Percentiles rank a stretch among this genome's conserved stretches.
Conservation (phyloP, 2,329 filamentous ascomycete species). For the Trichoderma brevicompactum region DNA sequence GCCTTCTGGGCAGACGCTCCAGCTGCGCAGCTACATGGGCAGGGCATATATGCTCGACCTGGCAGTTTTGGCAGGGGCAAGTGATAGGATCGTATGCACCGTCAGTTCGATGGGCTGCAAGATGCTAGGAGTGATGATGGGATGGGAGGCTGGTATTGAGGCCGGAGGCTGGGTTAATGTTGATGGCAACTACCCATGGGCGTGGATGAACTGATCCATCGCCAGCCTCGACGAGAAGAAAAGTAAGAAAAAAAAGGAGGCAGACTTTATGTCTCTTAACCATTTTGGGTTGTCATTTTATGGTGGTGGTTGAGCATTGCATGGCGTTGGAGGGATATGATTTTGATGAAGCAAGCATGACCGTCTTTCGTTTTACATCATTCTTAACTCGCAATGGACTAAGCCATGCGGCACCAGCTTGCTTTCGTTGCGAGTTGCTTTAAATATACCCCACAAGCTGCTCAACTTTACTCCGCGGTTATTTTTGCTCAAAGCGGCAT, state of each 20-base stretch:
- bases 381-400: background rate
- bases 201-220: constrained; percentile 42
- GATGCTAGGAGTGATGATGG: constrained; percentile 82
- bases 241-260: background rate
- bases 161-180: constrained; percentile 74
- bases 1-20: constrained; percentile 58
- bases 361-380: background rate
- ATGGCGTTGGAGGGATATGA: constrained; percentile 29
- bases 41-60: constrained; percentile 84
- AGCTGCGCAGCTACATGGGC: constrained; percentile 73
- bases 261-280: too few relatives aligned
- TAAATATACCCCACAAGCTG: too few relatives aligned
- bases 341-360: constrained; percentile 10
- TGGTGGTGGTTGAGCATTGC: constrained; percentile 28
- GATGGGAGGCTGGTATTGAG: constrained; percentile 71
- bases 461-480: too few relatives aligned
- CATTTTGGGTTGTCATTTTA: background rate
- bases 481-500: too few relatives aligned
- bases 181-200: constrained; percentile 72
- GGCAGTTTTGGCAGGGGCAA: constrained; percentile 69
- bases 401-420: too few relatives aligned
- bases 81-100: constrained; percentile 75
- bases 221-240: too few relatives aligned
- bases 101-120: constrained; percentile 75
- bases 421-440: too few relatives aligned